phyloP scores from a whole-genome alignment of 108 stramenopile genomes.

The Cylindrotheca fusiformis region DNA sequence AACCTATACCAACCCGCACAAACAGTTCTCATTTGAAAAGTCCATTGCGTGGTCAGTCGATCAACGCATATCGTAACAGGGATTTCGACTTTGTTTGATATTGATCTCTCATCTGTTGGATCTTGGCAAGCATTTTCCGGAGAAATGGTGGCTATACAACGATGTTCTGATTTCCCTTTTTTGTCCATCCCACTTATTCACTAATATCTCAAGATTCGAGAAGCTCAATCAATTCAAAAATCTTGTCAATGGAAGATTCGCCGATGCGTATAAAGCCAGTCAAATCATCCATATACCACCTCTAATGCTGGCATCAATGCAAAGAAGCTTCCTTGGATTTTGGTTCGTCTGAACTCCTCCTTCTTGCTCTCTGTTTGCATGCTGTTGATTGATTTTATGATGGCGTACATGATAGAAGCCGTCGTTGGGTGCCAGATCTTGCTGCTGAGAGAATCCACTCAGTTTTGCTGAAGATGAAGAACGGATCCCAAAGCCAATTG shows the following conservation, averaged over 20 bases:
- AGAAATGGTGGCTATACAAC: constrained; percentile 18
- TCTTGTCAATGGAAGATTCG: constrained; percentile 5
- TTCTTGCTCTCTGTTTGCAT: constrained; percentile 17
- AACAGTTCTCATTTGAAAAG: neutral
- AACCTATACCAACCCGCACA: neutral
- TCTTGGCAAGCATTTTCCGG: neutral
- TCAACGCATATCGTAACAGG: constrained; percentile 20
- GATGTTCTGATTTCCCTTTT: constrained; percentile 11
- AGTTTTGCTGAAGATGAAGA: constrained; percentile 19
- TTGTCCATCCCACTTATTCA: constrained; percentile 19
- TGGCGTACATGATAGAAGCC: constrained; percentile 23
- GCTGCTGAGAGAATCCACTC: constrained; percentile 1
- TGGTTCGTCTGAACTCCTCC: constrained; percentile 4
- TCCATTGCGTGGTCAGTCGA: neutral
- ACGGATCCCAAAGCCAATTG: constrained; percentile 15
- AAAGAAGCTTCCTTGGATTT: constrained; percentile 6
- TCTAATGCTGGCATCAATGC: constrained; percentile 14
- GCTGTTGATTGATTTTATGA: constrained; percentile 23
- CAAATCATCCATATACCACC: constrained; percentile 28
- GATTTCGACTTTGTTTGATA: constrained; percentile 18
- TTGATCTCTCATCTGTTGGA: constrained; percentile 5
- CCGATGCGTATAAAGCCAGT: constrained; percentile 15
- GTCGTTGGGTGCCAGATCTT: constrained; percentile 4
- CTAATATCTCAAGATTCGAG: constrained; percentile 20
- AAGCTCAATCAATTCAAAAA: constrained; percentile 26